Percentiles rank a stretch among this genome's conserved stretches.
Evolutionary conservation across 192 early-diverging fungal species (phyloP).

Genomic region (Geranomyces variabilis): DNA sequence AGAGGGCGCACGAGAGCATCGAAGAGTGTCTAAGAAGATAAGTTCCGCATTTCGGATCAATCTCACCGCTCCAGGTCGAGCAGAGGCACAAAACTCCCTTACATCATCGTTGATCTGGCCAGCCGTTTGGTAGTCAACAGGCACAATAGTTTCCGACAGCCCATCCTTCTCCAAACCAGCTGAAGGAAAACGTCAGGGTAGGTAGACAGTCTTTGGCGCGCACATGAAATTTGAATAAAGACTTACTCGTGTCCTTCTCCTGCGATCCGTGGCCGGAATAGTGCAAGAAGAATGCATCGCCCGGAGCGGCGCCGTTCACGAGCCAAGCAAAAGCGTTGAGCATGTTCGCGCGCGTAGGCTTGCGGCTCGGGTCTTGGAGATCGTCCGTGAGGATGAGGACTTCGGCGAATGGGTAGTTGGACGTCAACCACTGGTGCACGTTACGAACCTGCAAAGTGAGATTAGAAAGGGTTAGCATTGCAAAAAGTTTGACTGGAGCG

Average conservation of each 20-base stretch:
- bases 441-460: constrained; percentile 29
- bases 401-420: constrained; percentile 38
- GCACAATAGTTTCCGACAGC: constrained; percentile 50
- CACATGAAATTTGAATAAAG: not conserved
- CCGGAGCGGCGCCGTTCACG: constrained; percentile 42
- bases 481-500: no score
- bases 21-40: constrained; percentile 39
- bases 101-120: constrained; percentile 54
- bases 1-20: constrained; percentile 37
- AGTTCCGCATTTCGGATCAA: no score
- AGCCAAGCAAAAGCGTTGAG: constrained; percentile 50
- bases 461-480: no score
- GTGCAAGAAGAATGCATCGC: constrained; percentile 56
- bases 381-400: constrained; percentile 50
- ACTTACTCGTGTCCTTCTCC: constrained; percentile 35
- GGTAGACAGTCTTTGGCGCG: not conserved
- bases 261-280: constrained; percentile 56
- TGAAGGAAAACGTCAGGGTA: not conserved
- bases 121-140: constrained; percentile 48
- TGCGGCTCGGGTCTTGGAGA: constrained; percentile 34
- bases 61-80: not conserved
- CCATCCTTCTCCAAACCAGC: constrained; percentile 52
- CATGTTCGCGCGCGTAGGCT: constrained; percentile 48
- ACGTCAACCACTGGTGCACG: constrained; percentile 43
- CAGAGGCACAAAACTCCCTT: not conserved